Evolutionary conservation across 805 yeast genomes (phyloP), one percentile per base, ranked within the genome.

Genomic region (Debaryomyces maramus): DNA sequence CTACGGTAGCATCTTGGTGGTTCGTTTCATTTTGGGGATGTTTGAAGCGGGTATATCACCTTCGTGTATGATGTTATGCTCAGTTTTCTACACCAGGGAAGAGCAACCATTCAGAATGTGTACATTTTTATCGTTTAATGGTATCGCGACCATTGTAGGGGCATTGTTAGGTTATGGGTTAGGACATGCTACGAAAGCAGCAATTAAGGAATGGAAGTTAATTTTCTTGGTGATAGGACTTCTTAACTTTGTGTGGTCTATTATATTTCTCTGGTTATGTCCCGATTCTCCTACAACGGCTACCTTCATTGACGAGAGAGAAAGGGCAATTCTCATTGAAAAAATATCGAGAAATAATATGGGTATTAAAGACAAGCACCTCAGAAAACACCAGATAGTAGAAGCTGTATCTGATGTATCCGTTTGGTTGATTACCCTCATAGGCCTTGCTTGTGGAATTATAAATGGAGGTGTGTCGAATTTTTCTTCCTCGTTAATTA

Each of bases 31-130:
- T 5, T 52, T 68, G 35, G 70, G 68, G 29, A 48, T 55, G 17
- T 52, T 61, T 34, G 72, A 67, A 46, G 65, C 70, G 7, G 56
- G 64, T 15, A 57, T 64, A 30, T 50, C 61, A 6, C 65, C 75
- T 13, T 40, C 58, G 19, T 63, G 60, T 40, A 61, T 70, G 48
- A 55, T 57, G 44, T 50, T 68, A 36, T 58, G 64, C 27, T 53
- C 64, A 33, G 50, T 51, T 34, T 67, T 60, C 47, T 67, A 60
- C 47, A 58, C 58, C 10, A 56, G 53, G 34, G 53, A 58, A 20
- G 66, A 62, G 34, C 70, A 66, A 38, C 64, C 62, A 4, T 41
- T 60, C 26, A 40, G 64, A 47, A 49, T 60, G 53, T 55, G 54
- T 32, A 50, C 51, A 11, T 63, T 60, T 40, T 55, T 63, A 38